A percentile compares a stretch with the other conserved stretches of the same genome.
Conservation (phyloP, 768 basidiomycete species). For the Russula ochroleuca region DNA sequence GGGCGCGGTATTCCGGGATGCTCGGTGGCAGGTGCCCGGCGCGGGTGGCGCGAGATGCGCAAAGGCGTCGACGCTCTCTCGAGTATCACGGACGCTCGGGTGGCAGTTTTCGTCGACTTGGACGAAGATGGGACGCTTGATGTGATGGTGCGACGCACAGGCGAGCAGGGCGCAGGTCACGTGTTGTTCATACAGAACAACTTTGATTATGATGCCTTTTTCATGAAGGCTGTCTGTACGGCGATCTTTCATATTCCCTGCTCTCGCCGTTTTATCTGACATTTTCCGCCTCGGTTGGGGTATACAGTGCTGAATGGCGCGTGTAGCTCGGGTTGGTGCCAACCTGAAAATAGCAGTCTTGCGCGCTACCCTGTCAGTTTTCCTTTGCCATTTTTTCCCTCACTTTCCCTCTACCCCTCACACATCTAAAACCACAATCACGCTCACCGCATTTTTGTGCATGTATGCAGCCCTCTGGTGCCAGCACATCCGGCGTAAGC, state of each 20-base stretch:
- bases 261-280: background rate
- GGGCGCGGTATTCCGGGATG: slow-evolving; percentile 48
- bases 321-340: slow-evolving; percentile 79
- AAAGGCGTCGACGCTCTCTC: slow-evolving; percentile 61
- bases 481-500: slow-evolving; percentile 89
- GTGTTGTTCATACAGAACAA: slow-evolving; percentile 91
- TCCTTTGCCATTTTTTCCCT: background rate
- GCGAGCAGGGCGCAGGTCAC: slow-evolving; percentile 56
- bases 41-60: slow-evolving; percentile 58
- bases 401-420: too few species aligned
- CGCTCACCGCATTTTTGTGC: background rate
- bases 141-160: slow-evolving; percentile 84
- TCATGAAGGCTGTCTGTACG: slow-evolving; percentile 91
- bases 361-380: slow-evolving; percentile 65
- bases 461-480: slow-evolving; percentile 73
- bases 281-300: slow-evolving; percentile 7
- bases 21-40: slow-evolving; percentile 45
- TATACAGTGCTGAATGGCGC: slow-evolving; percentile 83
- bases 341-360: slow-evolving; percentile 49
- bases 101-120: slow-evolving; percentile 80
- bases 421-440: too few species aligned
- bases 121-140: slow-evolving; percentile 97
- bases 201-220: slow-evolving; percentile 98
- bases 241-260: slow-evolving; percentile 11
- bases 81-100: slow-evolving; percentile 69